phyloP scores from a whole-genome alignment of 805 yeast genomes.

The Debaryomyces castellii region DNA sequence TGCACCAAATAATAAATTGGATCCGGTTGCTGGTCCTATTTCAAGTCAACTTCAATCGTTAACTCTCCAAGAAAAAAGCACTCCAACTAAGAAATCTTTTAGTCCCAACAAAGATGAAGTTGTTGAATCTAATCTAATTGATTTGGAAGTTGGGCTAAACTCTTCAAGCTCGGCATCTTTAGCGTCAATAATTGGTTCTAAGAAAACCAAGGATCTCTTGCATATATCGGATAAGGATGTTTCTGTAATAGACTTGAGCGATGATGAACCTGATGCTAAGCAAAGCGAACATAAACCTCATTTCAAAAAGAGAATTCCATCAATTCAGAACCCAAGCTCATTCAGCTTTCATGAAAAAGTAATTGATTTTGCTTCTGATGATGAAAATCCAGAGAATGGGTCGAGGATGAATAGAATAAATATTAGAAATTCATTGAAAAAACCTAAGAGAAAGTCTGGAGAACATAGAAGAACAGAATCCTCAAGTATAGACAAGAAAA shows the following conservation, averaged over 20 bases:
- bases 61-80: background rate
- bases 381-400: conserved; percentile 37
- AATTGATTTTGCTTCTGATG: conserved; percentile 47
- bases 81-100: background rate
- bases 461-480: conserved; percentile 32
- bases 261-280: conserved; percentile 10
- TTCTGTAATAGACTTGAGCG: conserved; percentile 22
- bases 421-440: conserved; percentile 38
- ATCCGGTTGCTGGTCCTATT: background rate
- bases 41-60: background rate
- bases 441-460: conserved; percentile 28
- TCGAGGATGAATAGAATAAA: conserved; percentile 40
- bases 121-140: conserved; percentile 30
- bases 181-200: conserved; percentile 16
- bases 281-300: conserved; percentile 19
- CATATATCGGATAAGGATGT: conserved; percentile 2
- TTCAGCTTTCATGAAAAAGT: conserved; percentile 42
- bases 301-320: conserved; percentile 32
- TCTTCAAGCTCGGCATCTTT: conserved; percentile 20
- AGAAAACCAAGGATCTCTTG: background rate
- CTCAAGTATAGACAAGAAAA: conserved; percentile 14
- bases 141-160: conserved; percentile 34
- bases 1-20: background rate
- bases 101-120: background rate
- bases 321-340: conserved; percentile 26